A percentile compares a stretch with the other conserved stretches of the same genome.
These are phyloP conservation scores for Multifurca ochricompacta DNA, from an alignment of 768 basidiomycete genomes.

Conservation along the genomic window DNA sequence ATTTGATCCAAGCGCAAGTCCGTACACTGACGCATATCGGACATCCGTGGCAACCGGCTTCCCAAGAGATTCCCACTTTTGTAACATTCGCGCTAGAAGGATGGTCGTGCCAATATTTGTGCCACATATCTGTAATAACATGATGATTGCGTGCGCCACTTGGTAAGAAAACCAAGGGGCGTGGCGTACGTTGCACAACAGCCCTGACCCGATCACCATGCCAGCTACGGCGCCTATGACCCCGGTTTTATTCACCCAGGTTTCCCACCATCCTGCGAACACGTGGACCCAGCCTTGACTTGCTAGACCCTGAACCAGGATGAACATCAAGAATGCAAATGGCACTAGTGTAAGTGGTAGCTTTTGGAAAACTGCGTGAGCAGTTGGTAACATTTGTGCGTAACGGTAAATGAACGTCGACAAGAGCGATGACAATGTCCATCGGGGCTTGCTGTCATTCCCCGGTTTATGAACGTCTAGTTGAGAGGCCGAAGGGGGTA, in stretches of 20 bases:
- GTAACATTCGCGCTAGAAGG: constrained; percentile 73
- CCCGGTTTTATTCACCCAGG: constrained; percentile 34
- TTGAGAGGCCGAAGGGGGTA: neutral
- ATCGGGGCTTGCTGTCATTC: constrained; percentile 1
- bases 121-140: constrained; percentile 45
- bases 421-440: constrained; percentile 8
- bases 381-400: constrained; percentile 53
- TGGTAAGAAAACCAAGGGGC: neutral
- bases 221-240: constrained; percentile 34
- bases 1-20: constrained; percentile 82
- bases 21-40: constrained; percentile 27
- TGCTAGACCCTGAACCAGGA: constrained; percentile 79
- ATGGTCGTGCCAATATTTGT: constrained; percentile 93
- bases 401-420: constrained; percentile 20
- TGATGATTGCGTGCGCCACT: neutral
- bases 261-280: constrained; percentile 61
- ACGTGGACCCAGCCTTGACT: constrained; percentile 83
- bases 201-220: constrained; percentile 61
- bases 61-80: constrained; percentile 29
- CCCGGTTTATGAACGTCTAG: neutral
- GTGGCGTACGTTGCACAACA: constrained; percentile 56
- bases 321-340: constrained; percentile 93
- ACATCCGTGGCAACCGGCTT: constrained; percentile 6
- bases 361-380: constrained; percentile 53
- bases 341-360: constrained; percentile 79